Base-by-base conservation (phyloP, 2,329 filamentous ascomycete species). In the Sarocladium oryzae region DNA sequence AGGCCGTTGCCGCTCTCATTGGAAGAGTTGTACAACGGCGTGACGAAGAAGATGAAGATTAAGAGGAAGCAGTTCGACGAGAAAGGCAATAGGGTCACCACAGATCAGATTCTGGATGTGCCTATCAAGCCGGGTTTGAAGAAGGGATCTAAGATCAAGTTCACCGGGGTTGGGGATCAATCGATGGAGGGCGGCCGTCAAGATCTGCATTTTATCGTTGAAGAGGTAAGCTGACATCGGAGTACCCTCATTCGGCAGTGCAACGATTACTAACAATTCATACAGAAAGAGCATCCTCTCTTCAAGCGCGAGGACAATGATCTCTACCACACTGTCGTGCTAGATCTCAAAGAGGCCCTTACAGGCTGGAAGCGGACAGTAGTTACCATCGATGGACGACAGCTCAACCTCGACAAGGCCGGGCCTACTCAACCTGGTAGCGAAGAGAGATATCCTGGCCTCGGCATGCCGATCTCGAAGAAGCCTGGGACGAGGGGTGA, bases 91-190 rank as follows among this genome's bases (percentile, higher is more conserved):
- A 84, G 90, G 60, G 88, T 82, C 38, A 86, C 85, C 2, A 88
- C 91, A 54, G 93, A 99, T 61, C 88, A 91, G 62, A 89, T 96
- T 16, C 74, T 99, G 26, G 90, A 95, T 64, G 92, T 97, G 50
- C 89, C 90, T 43, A 96, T 99, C 72, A 97, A 96, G 73, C 85
- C 89, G 5, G 93, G 93, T 53, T 73, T 97, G 69, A 96, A 97
- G 73, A 91, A 95, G 60, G 93, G 93, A 26, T 95, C 89, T 63
- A 99, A 97, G 77, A 96, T 99, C 70, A 96, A 96, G 71, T 99
- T 96, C 66, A 88, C 88, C 63, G 90, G 92, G 37, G 91, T 99
- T n/a, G 93, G 93, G 10, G 93, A 99, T 68, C 91, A 97, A 67
- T 37, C 30, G 18, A 90, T 96, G 55, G 93, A 97, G 64, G 93